A percentile compares a stretch with the other conserved stretches of the same genome.
Evolutionary conservation across 441 rosid genomes (phyloP).

Genomic region (Jatropha podagrica): DNA sequence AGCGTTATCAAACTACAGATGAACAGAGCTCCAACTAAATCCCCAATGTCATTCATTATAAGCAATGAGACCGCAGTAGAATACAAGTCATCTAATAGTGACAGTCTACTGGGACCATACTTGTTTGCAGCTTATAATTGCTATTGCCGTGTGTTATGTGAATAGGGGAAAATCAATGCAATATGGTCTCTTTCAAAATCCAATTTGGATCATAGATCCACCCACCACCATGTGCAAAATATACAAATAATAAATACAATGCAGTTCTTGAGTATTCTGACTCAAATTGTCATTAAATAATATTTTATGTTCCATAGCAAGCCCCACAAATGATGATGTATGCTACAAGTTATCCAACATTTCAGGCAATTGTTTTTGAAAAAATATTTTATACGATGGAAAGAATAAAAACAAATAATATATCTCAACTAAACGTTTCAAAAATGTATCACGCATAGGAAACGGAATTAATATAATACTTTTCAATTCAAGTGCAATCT

Average conservation of each 20-base stretch:
- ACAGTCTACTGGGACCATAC: background rate
- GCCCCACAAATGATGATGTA: background rate
- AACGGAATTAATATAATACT: no score
- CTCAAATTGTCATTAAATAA: background rate
- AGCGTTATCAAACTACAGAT: no score
- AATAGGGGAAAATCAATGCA: background rate
- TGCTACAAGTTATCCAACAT: background rate
- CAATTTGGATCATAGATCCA: constrained; percentile 7
- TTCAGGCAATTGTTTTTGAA: background rate
- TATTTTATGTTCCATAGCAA: background rate
- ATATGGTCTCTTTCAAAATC: background rate
- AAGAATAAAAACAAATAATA: background rate
- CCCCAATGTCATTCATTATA: background rate
- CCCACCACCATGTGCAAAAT: constrained; percentile 10
- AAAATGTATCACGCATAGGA: background rate
- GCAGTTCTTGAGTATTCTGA: background rate
- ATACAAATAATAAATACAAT: constrained; percentile 4
- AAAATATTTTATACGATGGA: background rate
- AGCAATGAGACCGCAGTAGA: background rate
- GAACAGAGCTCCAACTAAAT: no score
- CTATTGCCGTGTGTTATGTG: background rate
- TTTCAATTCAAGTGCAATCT: background rate
- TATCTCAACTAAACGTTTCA: background rate
- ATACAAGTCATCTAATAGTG: background rate
- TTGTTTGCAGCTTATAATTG: background rate